A percentile compares a stretch with the other conserved stretches of the same genome.
phyloP scores from a whole-genome alignment of 768 basidiomycete genomes.

The Trametes punicea region DNA sequence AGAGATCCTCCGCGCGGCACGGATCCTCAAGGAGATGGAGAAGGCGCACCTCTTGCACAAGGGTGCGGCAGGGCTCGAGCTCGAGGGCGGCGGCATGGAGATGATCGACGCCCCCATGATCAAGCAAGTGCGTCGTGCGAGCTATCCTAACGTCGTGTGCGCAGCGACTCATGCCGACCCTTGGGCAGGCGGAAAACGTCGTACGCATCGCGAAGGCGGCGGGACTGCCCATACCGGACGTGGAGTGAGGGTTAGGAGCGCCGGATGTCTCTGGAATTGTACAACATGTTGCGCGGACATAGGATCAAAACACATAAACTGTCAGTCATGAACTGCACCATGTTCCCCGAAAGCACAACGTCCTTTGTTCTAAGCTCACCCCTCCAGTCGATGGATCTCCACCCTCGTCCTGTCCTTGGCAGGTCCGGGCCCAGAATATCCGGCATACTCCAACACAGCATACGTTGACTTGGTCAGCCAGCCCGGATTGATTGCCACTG shows the following conservation, averaged over 20 bases:
- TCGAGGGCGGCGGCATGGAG: slow-evolving; percentile 51
- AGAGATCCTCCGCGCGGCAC: slow-evolving; percentile 78
- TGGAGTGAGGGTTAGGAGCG: slow-evolving; percentile 28
- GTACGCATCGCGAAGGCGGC: slow-evolving; percentile 53
- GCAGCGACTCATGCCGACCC: too few relatives aligned
- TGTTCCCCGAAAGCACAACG: too few relatives aligned
- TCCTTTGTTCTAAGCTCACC: too few relatives aligned
- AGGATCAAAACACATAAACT: too few relatives aligned
- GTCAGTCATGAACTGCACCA: too few relatives aligned
- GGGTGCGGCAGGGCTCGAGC: slow-evolving; percentile 74
- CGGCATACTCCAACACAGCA: slow-evolving; percentile 36
- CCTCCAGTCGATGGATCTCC: slow-evolving; percentile 14
- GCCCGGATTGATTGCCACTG: slow-evolving; percentile 83
- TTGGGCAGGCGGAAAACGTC: slow-evolving; percentile 45
- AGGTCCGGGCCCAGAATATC: slow-evolving; percentile 4
- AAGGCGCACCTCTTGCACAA: slow-evolving; percentile 45
- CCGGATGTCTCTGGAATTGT: neutral
- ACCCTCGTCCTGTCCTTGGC: slow-evolving; percentile 18
- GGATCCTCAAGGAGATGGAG: slow-evolving; percentile 66
- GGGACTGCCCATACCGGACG: slow-evolving; percentile 48
- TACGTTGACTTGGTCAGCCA: slow-evolving; percentile 62
- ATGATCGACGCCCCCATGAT: slow-evolving; percentile 95
- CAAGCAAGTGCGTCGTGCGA: slow-evolving; percentile 53
- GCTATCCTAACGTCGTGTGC: too few relatives aligned
- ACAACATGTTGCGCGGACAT: too few relatives aligned